Evolutionary conservation across 495 filamentous ascomycete species (phyloP), one percentile per base, ranked within the genome.

Genomic region (Podospora fimiseda): DNA sequence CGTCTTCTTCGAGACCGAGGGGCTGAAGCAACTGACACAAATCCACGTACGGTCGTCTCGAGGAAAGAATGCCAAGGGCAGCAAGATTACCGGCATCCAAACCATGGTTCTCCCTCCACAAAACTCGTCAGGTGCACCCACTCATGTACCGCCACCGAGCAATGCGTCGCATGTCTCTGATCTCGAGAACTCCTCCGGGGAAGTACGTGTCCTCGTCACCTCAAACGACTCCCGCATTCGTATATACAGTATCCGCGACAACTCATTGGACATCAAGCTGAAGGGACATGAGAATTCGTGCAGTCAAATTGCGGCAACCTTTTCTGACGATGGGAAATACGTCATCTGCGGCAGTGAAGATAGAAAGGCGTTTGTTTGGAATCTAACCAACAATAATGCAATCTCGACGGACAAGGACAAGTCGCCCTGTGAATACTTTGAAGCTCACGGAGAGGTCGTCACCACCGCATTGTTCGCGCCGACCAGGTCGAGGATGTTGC

Each of bases 201-300:
- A 92, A 36, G 78, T 90, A 37, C 95, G 93, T 61, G 65, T 99
- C 19, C 73, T 99, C 13, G 83, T 99, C 48, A 95, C 90, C 0
- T 96, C 90, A 61, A 97, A 96, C 60, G 93, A 99, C 63, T 96
- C 90, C 2, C 83, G 94, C 5, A 82, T 97, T n/a, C 81, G 93
- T 3, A 74, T 96, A 20, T 97, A 97, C 70, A 90, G 88, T 67
- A 73, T 95, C 55, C 78, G 82, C 18, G 88, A 93, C 61, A 91
- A 94, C 61, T 79, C 74, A 9, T 71, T 97, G 2, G 88, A 96
- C 55, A 78, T 87, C 53, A 99, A 97, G 63, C 88, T 95, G 59
- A 90, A 89, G 59, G 94, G 92, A 4, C 89, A 96, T 60, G 87
- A 91, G 63, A 96, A 97, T 63, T 79, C 82, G n/a, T 90, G 80